Evolutionary conservation across 306 rosid species (phyloP), one percentile per base, ranked within the genome.

Genomic region (Bauhinia variegata): DNA sequence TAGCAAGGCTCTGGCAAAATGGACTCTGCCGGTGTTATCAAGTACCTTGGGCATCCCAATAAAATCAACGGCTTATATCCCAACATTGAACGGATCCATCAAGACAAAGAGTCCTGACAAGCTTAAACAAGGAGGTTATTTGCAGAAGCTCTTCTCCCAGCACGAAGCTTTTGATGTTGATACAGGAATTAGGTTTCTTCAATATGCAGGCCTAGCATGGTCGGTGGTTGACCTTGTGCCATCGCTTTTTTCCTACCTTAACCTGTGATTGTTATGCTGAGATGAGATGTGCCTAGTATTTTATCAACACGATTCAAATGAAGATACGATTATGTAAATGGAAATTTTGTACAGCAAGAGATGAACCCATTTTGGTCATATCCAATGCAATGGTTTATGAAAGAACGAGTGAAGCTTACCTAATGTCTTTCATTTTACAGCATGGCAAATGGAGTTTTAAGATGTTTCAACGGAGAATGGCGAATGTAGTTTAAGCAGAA

Each of bases 1-100:
- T 61, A 88, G 99, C 71, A 95, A 95, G 76, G 89, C 89, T 75
- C 84, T 95, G 0, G 90, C 97, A 31, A 95, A 95, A 76, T 88
- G 99, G 95, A 80, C 76, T 15, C 89, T 95, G 64, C 99, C 99
- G 0, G 75, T 83, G 11, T 74, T 91, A 34, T 85, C 92, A 15
- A 88, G 85, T 82, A 82, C 92, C 8, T 66, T 95, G 60, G 95
- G 99, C 46, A 82, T 95, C 72, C 86, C 97, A 39, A 82, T 95
- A 54, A 86, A 80, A 69, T 90, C 99, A 64, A 83, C 92, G 11
- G 72, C 78, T 62, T 95, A 90, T 77, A 70, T 95, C 39, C 96
- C 97, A 3, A 46, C 76, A 41, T 62, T 93, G 60, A 84, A 67
- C 31, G 79, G 74, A 17, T 75, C 87, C 0, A 15, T 18, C 15